A percentile compares a stretch with the other conserved stretches of the same genome.
These are phyloP conservation scores for Zychaea mexicana DNA, from an alignment of 371 early-diverging fungal species.

Conservation along the genomic window DNA sequence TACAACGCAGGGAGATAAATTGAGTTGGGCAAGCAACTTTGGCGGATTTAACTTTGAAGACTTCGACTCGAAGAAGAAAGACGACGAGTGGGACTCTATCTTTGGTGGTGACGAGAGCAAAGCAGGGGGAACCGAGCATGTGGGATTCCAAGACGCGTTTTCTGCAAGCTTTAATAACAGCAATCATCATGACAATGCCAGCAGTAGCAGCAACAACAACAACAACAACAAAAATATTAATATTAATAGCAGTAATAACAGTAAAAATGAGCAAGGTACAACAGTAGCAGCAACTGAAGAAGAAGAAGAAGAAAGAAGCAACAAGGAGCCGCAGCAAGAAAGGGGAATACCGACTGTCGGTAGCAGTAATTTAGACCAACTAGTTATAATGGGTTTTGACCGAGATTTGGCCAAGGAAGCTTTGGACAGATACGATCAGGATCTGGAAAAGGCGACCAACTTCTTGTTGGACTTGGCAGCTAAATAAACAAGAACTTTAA, in stretches of 20 bases:
- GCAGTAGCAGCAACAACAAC: not conserved
- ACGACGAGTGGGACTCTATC: conserved; percentile 50
- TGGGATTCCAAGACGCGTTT: conserved; percentile 20
- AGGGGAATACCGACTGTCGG: conserved; percentile 16
- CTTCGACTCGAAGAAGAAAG: conserved; percentile 18
- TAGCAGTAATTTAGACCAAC: conserved; percentile 38
- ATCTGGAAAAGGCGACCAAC: conserved; percentile 71
- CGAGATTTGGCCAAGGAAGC: conserved; percentile 64
- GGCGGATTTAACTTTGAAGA: conserved; percentile 39
- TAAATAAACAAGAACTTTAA: conserved; percentile 15
- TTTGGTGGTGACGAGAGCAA: conserved; percentile 47
- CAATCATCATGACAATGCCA: not conserved
- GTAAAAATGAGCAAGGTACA: not conserved
- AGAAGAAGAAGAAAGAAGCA: not conserved
- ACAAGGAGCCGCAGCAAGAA: not conserved
- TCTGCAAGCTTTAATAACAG: conserved; percentile 6
- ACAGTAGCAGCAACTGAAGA: not conserved
- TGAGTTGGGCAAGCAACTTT: conserved; percentile 40
- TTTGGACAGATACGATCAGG: conserved; percentile 67
- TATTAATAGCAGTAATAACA: not conserved
- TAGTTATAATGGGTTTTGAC: conserved; percentile 70
- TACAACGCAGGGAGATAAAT: not conserved
- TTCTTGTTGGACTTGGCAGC: conserved; percentile 62
- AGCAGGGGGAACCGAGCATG: not conserved
- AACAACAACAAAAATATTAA: not conserved